These are phyloP conservation scores for Pleoardoris graminearum DNA, from an alignment of 2,329 filamentous ascomycete species.

Conservation along the genomic window DNA sequence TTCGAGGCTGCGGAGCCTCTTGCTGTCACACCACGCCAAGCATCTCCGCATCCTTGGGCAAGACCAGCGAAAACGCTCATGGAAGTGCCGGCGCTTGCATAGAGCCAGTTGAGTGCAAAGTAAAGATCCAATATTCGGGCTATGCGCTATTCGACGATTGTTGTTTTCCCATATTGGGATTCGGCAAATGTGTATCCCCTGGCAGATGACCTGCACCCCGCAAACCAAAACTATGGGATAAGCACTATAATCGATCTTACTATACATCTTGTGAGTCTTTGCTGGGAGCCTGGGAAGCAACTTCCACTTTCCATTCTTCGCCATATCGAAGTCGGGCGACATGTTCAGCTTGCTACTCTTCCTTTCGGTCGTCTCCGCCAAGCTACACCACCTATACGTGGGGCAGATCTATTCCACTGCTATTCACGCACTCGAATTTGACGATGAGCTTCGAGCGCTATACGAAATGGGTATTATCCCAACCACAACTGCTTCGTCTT, in stretches of 20 bases:
- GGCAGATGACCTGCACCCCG: conserved; percentile 22
- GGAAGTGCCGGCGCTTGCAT: conserved; percentile 12
- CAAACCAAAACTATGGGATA: conserved; percentile 10
- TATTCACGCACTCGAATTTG: conserved; percentile 21
- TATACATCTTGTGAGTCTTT: conserved; percentile 1
- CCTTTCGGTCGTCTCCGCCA: conserved; percentile 12
- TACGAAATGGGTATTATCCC: conserved; percentile 17
- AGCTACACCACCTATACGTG: conserved; percentile 26
- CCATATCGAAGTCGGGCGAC: too few relatives aligned
- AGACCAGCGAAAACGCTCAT: not conserved
- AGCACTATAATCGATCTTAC: not conserved
- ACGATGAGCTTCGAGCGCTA: conserved; percentile 16
- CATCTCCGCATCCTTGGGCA: conserved; percentile 4
- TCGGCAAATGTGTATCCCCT: conserved; percentile 11
- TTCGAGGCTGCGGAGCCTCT: conserved; percentile 13
- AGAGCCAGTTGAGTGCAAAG: conserved; percentile 6
- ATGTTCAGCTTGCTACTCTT: conserved; percentile 16
- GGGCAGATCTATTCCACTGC: conserved; percentile 18
- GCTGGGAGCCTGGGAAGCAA: not conserved
- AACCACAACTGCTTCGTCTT: conserved; percentile 19
- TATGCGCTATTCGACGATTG: conserved; percentile 11
- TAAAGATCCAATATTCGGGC: conserved; percentile 8
- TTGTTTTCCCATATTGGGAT: conserved; percentile 16
- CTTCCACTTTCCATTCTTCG: not conserved
- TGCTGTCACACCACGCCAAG: conserved; percentile 5